Conservation (phyloP, 768 basidiomycete genomes). For the Leccinellum luteum region DNA sequence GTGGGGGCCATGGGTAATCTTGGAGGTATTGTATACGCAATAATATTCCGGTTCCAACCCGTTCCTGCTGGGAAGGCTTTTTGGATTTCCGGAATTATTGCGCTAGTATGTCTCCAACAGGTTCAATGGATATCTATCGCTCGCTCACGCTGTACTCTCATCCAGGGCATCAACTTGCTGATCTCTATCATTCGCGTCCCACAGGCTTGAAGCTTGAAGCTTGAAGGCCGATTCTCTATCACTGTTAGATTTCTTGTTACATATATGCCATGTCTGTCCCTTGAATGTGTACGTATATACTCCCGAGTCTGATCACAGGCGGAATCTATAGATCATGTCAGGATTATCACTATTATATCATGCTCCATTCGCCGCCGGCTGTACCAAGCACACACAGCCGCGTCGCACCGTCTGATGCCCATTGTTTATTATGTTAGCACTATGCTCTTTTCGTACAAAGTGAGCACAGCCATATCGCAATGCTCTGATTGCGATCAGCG, state of each 20-base stretch:
- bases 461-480: too few species aligned
- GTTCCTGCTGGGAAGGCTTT: conserved; percentile 41
- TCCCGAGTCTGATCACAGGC: background rate
- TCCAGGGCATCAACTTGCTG: conserved; percentile 6
- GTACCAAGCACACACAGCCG: too few species aligned
- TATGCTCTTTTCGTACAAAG: too few species aligned
- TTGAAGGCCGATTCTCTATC: too few species aligned
- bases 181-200: conserved; percentile 13
- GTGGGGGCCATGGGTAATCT: conserved; percentile 41
- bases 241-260: background rate
- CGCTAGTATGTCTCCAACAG: conserved; percentile 25
- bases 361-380: too few species aligned
- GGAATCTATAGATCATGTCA: background rate
- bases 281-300: background rate
- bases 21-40: conserved; percentile 48
- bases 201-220: background rate
- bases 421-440: too few species aligned
- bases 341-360: background rate
- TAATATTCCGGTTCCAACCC: conserved; percentile 47
- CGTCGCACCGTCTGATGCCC: too few species aligned
- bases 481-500: too few species aligned
- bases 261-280: background rate
- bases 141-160: background rate
- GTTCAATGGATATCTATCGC: background rate
- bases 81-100: conserved; percentile 46